Evolutionary conservation across 768 basidiomycete species (phyloP).

Genomic region (Pluteus cervinus): DNA sequence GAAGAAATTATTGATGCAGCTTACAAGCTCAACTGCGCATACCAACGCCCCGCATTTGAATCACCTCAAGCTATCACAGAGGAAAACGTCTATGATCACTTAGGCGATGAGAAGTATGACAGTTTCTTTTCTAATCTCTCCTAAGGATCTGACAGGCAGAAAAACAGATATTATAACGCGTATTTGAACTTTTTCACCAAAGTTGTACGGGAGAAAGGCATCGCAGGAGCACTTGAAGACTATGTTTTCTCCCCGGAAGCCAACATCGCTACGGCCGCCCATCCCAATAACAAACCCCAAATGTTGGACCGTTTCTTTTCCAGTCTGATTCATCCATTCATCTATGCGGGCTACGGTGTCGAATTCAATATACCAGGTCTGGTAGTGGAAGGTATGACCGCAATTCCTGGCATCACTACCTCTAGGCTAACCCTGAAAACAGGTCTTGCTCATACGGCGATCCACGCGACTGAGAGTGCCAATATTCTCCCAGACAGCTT

Average conservation of each 20-base stretch:
- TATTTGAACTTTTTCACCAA: slow-evolving; percentile 47
- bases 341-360: slow-evolving; percentile 44
- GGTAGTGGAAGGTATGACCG: slow-evolving; percentile 39
- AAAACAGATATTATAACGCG: slow-evolving; percentile 45
- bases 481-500: neutral
- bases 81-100: slow-evolving; percentile 45
- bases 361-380: slow-evolving; percentile 45
- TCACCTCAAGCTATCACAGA: slow-evolving; percentile 40
- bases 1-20: slow-evolving; percentile 28
- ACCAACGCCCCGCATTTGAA: slow-evolving; percentile 29
- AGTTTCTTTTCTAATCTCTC: neutral
- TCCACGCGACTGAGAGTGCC: too few species aligned
- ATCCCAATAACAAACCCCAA: slow-evolving; percentile 26
- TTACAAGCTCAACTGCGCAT: slow-evolving; percentile 26
- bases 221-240: slow-evolving; percentile 38
- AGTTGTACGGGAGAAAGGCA: slow-evolving; percentile 31
- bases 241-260: slow-evolving; percentile 46
- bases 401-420: neutral
- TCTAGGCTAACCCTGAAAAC: neutral
- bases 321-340: slow-evolving; percentile 45
- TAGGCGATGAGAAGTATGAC: slow-evolving; percentile 49
- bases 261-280: slow-evolving; percentile 29
- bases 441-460: slow-evolving; percentile 8
- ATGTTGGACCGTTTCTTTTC: slow-evolving; percentile 34
- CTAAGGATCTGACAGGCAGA: neutral